phyloP scores from a whole-genome alignment of 441 rosid genomes.

The Eutrema salsugineum region DNA sequence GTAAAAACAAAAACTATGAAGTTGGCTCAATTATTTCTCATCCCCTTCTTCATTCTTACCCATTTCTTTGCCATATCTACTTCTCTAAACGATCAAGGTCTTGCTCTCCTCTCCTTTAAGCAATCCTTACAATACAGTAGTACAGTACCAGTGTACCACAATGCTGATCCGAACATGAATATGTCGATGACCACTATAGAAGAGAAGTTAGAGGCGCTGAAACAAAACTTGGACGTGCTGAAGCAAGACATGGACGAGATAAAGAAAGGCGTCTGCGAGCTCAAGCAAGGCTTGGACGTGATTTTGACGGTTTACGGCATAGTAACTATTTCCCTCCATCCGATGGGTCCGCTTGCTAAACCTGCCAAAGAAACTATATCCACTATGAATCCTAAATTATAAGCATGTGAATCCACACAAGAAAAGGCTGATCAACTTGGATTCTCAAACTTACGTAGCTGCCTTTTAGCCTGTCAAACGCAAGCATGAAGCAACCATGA shows the following conservation, averaged over 20 bases:
- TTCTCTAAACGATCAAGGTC: constrained; percentile 67
- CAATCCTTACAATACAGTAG: constrained; percentile 32
- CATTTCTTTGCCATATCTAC: constrained; percentile 22
- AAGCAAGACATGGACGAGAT: background rate
- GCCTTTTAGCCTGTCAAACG: too few relatives aligned
- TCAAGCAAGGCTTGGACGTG: too few relatives aligned
- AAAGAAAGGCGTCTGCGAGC: too few relatives aligned
- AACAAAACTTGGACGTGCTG: background rate
- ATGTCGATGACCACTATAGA: background rate
- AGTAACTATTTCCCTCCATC: background rate
- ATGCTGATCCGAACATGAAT: too few relatives aligned
- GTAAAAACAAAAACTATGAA: too few relatives aligned
- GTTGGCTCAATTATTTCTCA: constrained; percentile 32
- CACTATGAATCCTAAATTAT: background rate
- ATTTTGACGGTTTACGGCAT: too few relatives aligned
- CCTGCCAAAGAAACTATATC: background rate
- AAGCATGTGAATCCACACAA: background rate
- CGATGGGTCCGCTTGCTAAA: background rate
- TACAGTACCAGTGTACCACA: too few relatives aligned
- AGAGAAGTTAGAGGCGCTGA: background rate
- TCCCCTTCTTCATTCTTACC: constrained; percentile 31
- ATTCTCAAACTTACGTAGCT: too few relatives aligned
- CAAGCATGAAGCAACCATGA: too few relatives aligned
- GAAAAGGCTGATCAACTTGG: too few relatives aligned
- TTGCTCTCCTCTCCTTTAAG: constrained; percentile 59